Conservation (phyloP, 1,284 basidiomycete genomes). For the Moesziomyces globuligerus region DNA sequence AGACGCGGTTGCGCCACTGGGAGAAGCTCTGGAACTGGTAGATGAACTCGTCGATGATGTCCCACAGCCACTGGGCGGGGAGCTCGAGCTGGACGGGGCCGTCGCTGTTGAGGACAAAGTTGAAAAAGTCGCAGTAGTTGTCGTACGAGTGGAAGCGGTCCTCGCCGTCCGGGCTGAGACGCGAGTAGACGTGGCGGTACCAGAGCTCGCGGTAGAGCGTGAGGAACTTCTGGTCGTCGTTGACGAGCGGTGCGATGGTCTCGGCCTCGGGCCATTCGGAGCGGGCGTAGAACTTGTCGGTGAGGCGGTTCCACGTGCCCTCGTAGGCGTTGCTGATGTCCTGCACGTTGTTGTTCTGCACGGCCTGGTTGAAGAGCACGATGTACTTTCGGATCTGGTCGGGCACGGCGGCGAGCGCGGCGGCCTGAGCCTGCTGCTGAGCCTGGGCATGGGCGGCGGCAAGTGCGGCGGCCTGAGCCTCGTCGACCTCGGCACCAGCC, state of each 20-base stretch:
- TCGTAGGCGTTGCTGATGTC: slow-evolving; percentile 93
- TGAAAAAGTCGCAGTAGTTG: slow-evolving; percentile 98
- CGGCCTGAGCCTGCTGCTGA: slow-evolving; percentile 56
- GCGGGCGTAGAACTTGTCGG: slow-evolving; percentile 92
- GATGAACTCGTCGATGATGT: slow-evolving; percentile 99
- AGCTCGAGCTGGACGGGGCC: slow-evolving; percentile 90
- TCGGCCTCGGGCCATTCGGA: slow-evolving; percentile 98
- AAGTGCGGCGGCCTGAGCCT: slow-evolving; percentile 49
- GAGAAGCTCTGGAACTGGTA: slow-evolving; percentile 96
- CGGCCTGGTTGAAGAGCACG: slow-evolving; percentile 63
- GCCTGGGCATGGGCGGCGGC: slow-evolving; percentile 58
- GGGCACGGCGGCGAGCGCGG: slow-evolving; percentile 62
- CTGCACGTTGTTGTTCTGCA: slow-evolving; percentile 60
- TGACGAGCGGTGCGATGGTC: slow-evolving; percentile 87
- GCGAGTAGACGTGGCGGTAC: slow-evolving; percentile 91
- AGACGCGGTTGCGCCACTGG: slow-evolving; percentile 83
- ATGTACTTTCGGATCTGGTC: slow-evolving; percentile 67
- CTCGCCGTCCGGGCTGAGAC: slow-evolving; percentile 91
- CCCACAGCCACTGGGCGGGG: slow-evolving; percentile 98
- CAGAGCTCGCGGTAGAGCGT: slow-evolving; percentile 96
- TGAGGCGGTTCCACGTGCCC: slow-evolving; percentile 94
- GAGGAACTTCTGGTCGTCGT: slow-evolving; percentile 74
- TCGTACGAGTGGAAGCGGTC: slow-evolving; percentile 99
- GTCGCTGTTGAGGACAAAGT: slow-evolving; percentile 89
- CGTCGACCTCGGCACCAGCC: slow-evolving; percentile 39